phyloP scores from a whole-genome alignment of 257 asterid species.

The Gardenia jasminoides region DNA sequence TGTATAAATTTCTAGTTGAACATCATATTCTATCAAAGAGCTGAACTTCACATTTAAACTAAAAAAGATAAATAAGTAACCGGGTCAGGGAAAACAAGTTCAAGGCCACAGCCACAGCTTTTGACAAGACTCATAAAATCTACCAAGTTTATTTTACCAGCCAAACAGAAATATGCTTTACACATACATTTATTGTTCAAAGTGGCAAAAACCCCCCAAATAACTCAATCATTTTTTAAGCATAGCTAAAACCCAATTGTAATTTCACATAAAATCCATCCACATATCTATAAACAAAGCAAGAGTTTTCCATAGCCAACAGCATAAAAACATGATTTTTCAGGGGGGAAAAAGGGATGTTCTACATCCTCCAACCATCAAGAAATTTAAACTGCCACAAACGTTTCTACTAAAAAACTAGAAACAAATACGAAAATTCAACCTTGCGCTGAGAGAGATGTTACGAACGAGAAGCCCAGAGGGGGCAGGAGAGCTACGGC shows the following conservation, averaged over 20 bases:
- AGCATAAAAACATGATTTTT: background rate
- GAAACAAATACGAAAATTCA: background rate
- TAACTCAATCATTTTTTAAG: background rate
- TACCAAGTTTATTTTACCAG: background rate
- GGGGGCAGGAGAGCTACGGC: slow-evolving; percentile 78
- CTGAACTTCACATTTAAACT: background rate
- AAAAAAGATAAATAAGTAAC: background rate
- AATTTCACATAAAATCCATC: background rate
- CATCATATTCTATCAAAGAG: background rate
- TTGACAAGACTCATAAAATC: no score
- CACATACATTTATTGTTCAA: background rate
- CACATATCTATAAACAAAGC: background rate
- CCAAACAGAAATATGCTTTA: background rate
- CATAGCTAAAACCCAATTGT: background rate
- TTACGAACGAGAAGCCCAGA: slow-evolving; percentile 95
- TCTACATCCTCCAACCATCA: background rate
- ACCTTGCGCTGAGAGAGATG: slow-evolving; percentile 83
- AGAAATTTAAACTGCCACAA: background rate
- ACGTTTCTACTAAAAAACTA: background rate
- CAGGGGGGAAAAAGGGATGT: background rate
- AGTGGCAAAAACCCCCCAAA: background rate
- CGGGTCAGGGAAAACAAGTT: background rate
- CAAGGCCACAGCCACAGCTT: background rate
- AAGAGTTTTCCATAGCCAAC: background rate
- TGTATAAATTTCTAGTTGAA: no score